A percentile compares a stretch with the other conserved stretches of the same genome.
Evolutionary conservation across 2,329 filamentous ascomycete species (phyloP).

Genomic region (Xylaria digitata): DNA sequence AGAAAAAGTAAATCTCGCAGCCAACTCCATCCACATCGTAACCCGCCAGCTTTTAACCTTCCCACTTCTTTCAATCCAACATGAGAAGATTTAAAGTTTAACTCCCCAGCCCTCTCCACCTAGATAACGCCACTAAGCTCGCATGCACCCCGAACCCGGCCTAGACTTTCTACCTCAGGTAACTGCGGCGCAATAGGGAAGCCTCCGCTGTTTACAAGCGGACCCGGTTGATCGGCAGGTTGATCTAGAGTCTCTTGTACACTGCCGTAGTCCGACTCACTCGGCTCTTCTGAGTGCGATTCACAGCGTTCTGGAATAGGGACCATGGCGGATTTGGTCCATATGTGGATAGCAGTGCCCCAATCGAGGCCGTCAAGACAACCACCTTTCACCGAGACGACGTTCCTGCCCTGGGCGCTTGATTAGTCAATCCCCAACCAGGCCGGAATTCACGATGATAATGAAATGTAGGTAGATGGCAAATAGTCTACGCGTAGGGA

Average conservation of each 20-base stretch:
- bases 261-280: conserved; percentile 56
- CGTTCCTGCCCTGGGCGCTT: conserved; percentile 62
- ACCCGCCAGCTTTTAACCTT: neutral
- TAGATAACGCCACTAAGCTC: conserved; percentile 45
- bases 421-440: neutral
- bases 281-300: conserved; percentile 64
- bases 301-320: conserved; percentile 74
- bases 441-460: neutral
- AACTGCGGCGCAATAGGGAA: conserved; percentile 27
- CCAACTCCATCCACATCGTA: neutral
- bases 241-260: conserved; percentile 62
- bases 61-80: conserved; percentile 2
- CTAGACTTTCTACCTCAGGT: conserved; percentile 17
- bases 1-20: neutral
- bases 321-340: conserved; percentile 74
- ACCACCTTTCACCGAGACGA: conserved; percentile 74
- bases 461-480: neutral
- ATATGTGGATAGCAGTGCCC: conserved; percentile 72
- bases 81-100: neutral
- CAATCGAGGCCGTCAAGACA: conserved; percentile 73
- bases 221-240: conserved; percentile 46
- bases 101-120: neutral
- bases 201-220: conserved; percentile 26
- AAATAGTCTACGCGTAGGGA: neutral
- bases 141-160: conserved; percentile 43